These are phyloP conservation scores for Pseudogymnoascus sp. DNA, from an alignment of 2,329 filamentous ascomycete species.

Conservation along the genomic window DNA sequence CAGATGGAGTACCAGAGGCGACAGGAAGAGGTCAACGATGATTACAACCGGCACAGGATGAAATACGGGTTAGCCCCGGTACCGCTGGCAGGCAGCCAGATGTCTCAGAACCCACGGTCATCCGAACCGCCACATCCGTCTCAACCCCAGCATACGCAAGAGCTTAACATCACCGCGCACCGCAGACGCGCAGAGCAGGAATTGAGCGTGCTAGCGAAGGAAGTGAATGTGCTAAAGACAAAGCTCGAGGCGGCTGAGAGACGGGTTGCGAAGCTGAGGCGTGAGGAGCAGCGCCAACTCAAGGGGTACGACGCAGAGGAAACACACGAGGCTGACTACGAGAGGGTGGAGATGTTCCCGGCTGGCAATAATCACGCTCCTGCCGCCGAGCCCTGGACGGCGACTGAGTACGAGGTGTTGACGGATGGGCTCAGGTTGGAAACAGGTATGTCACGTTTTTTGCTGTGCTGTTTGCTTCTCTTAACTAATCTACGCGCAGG, in stretches of 20 bases:
- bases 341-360: conserved; percentile 14
- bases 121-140: background rate
- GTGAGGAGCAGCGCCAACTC: background rate
- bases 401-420: conserved; percentile 3
- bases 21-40: background rate
- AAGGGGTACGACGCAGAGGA: background rate
- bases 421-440: conserved; percentile 1
- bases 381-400: background rate
- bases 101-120: background rate
- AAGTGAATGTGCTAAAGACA: background rate
- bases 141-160: background rate
- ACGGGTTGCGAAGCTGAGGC: background rate
- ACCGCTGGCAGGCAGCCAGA: background rate
- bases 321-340: background rate
- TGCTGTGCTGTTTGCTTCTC: background rate
- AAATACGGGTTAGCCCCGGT: background rate
- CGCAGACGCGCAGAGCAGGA: background rate
- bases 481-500: conserved; percentile 1
- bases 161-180: background rate
- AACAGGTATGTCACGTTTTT: background rate
- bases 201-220: background rate
- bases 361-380: conserved; percentile 13
- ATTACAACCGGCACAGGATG: background rate
- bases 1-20: background rate
- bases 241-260: background rate